Evolutionary conservation across 2,329 filamentous ascomycete genomes (phyloP).

Genomic region (Fusarium acutatum): DNA sequence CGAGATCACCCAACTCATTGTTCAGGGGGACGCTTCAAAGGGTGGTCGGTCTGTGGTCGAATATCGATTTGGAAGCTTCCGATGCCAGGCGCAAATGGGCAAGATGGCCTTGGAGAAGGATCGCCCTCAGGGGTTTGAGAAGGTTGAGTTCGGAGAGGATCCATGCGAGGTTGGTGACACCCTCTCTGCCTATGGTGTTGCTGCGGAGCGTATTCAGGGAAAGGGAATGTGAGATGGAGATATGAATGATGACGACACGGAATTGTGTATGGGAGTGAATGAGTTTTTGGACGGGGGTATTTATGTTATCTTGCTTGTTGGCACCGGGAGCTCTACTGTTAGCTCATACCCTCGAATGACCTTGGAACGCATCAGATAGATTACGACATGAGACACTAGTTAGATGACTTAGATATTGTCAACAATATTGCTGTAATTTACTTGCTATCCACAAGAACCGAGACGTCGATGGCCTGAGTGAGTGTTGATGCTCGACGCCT

Average conservation of each 20-base stretch:
- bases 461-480: too few relatives aligned
- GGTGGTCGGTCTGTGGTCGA: conserved; percentile 51
- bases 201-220: conserved; percentile 46
- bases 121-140: conserved; percentile 46
- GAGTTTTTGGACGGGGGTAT: not conserved
- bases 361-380: conserved; percentile 6
- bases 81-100: conserved; percentile 63
- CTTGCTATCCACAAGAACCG: not conserved
- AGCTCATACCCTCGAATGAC: not conserved
- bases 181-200: conserved; percentile 44
- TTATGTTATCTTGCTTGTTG: not conserved
- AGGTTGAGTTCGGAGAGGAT: conserved; percentile 50
- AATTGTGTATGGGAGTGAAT: not conserved
- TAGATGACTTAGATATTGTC: not conserved
- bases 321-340: not conserved
- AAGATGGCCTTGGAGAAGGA: conserved; percentile 51
- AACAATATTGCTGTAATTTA: not conserved
- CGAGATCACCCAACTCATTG: conserved; percentile 46
- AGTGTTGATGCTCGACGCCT: not conserved
- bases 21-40: conserved; percentile 22
- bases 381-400: not conserved
- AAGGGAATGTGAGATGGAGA: conserved; percentile 38
- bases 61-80: conserved; percentile 63
- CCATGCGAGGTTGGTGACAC: conserved; percentile 50
- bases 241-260: not conserved